Percentiles rank a stretch among this genome's conserved stretches.
These are phyloP conservation scores for Sordaria brevicollis DNA, from an alignment of 495 filamentous ascomycete species.

Conservation along the genomic window DNA sequence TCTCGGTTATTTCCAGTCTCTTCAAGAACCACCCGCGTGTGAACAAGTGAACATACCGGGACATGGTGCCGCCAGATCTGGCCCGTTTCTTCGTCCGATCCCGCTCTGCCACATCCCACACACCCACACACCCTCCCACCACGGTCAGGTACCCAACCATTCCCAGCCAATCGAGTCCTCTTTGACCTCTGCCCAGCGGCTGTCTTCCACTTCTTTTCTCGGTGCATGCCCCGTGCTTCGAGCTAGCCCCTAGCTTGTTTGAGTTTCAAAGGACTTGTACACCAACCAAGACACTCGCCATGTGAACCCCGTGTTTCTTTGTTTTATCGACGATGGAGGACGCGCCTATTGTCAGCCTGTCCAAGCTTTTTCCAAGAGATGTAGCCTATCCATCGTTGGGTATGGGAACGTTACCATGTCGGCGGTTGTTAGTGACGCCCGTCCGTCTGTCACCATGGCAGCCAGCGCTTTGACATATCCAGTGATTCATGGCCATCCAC, in stretches of 20 bases:
- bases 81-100: slow-evolving; percentile 5
- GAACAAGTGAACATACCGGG: neutral
- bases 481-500: neutral
- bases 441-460: neutral
- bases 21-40: neutral
- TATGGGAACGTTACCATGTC: neutral
- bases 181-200: slow-evolving; percentile 1
- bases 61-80: slow-evolving; percentile 1
- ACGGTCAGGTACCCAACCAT: neutral
- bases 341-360: neutral
- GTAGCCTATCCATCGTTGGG: neutral
- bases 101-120: neutral
- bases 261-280: slow-evolving; percentile 5
- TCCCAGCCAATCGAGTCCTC: neutral
- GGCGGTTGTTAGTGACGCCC: neutral
- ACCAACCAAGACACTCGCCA: slow-evolving; percentile 13
- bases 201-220: too few species aligned
- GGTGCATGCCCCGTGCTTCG: neutral
- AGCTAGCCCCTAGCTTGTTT: slow-evolving; percentile 15
- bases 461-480: neutral
- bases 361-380: neutral
- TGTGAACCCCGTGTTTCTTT: slow-evolving; percentile 11
- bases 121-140: slow-evolving; percentile 5
- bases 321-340: slow-evolving; percentile 3
- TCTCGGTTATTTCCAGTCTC: neutral